Base-by-base conservation (phyloP, 2,329 filamentous ascomycete species). In the Neoscytalidium dimidiatum region DNA sequence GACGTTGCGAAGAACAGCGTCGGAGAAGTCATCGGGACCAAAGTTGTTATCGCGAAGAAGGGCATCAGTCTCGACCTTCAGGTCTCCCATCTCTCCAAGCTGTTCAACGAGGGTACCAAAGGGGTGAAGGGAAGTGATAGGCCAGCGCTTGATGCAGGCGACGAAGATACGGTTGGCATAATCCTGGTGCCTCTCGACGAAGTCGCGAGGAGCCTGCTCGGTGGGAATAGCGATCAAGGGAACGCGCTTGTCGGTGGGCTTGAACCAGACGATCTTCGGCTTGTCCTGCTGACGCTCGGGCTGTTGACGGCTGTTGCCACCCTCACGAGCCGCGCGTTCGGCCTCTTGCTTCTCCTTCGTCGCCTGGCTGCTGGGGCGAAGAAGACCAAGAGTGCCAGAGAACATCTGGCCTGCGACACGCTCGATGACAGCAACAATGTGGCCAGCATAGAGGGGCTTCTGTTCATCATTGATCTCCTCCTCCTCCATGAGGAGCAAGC, bases 241-340 rank as follows among this genome's bases (percentile, higher is more conserved):
- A 53, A 99, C 95, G 75, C 95, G 92, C 86, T 99, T 98, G 81
- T 99, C 95, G 1, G 95, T 99, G 66, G 95, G 95, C 84, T 99
- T 99, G 84, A 99, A 99, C 95, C 95, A 99, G 46, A 99, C 95
- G 80, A 99, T 99, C 88, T 99, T 99, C 68, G 95, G 95, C 81
- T 97, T 97, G 69, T 99, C 95, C 76, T 96, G 93, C 68, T 92
- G 88, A 62, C 94, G 92, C 69, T 90, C 89, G 67, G 94, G 92
- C 69, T 95, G 89, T 62, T 89, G 86, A 67, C 86, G 86, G 68
- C 90, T 89, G 62, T 86, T 85, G 69, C 83, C 85, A 68, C 94
- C 94, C 76, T 98, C 94, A 71, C 94, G 90, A 71, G 94, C 93
- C 70, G 92, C 90, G 68, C 95, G 89, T 83, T 99, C 95, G 49